Evolutionary conservation across 257 asterid genomes (phyloP).

Genomic region (Solanum megistacrolobum): DNA sequence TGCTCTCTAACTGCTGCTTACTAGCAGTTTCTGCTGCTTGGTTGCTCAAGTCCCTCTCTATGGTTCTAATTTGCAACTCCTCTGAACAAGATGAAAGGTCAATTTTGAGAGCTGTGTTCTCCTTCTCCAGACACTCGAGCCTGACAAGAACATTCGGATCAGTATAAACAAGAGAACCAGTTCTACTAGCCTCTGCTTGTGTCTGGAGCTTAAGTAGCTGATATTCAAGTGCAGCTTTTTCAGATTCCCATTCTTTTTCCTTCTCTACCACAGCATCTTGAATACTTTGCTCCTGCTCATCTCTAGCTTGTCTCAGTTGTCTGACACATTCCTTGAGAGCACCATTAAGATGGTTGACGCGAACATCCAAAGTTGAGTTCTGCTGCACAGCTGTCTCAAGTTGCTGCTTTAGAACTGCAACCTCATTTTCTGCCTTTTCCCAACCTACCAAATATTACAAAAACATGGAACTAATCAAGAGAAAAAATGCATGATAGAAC

Average conservation of each 20-base stretch:
- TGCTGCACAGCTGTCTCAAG: conserved; percentile 59
- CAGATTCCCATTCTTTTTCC: conserved; percentile 30
- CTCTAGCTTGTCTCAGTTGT: conserved; percentile 57
- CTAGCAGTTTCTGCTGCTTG: conserved; percentile 72
- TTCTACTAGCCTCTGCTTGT: conserved; percentile 15
- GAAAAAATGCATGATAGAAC: neutral
- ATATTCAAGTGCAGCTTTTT: conserved; percentile 33
- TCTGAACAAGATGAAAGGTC: conserved; percentile 32
- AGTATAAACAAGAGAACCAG: conserved; percentile 11
- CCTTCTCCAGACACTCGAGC: conserved; percentile 39
- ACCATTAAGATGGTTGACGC: conserved; percentile 57
- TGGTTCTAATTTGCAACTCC: conserved; percentile 35
- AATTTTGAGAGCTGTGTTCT: conserved; percentile 40
- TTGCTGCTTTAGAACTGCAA: conserved; percentile 47
- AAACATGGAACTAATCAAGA: neutral
- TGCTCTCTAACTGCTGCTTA: conserved; percentile 60
- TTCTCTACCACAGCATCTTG: conserved; percentile 28
- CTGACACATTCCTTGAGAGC: conserved; percentile 76
- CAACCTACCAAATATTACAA: conserved; percentile 35
- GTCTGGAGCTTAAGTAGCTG: conserved; percentile 32
- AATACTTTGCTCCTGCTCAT: conserved; percentile 43
- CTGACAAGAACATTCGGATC: conserved; percentile 17
- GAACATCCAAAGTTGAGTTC: conserved; percentile 52
- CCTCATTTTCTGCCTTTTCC: conserved; percentile 89
- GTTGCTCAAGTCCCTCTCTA: conserved; percentile 67